Conservation (phyloP, 306 rosid species). For the Malus orientalis region DNA sequence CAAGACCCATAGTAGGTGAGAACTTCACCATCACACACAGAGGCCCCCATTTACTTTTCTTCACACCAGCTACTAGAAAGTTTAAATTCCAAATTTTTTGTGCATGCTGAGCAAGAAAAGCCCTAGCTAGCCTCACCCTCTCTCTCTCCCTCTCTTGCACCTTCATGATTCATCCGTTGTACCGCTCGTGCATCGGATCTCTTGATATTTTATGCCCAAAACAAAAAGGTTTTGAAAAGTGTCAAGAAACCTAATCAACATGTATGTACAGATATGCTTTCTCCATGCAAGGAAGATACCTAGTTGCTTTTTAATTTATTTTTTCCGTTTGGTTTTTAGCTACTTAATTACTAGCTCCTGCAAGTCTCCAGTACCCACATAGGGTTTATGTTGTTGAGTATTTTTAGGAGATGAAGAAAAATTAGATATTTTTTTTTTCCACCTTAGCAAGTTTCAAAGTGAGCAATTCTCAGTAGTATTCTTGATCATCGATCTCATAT, state of each 20-base stretch:
- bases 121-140: not conserved
- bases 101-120: slow-evolving; percentile 39
- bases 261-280: not conserved
- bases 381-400: not conserved
- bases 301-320: not conserved
- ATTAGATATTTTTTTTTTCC: not conserved
- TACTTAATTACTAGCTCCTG: not conserved
- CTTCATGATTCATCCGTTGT: not conserved
- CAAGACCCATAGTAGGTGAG: slow-evolving; percentile 79
- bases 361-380: not conserved
- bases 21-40: slow-evolving; percentile 45
- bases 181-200: not conserved
- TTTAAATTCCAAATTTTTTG: slow-evolving; percentile 49
- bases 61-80: slow-evolving; percentile 16
- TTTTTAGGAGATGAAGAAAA: not conserved
- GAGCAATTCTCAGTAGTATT: not conserved
- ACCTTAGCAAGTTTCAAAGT: not conserved
- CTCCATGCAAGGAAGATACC: not conserved
- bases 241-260: not conserved
- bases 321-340: not conserved
- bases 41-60: slow-evolving; percentile 10
- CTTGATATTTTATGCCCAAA: not conserved
- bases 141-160: not conserved
- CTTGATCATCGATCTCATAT: not conserved
- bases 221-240: not conserved